phyloP scores from a whole-genome alignment of 805 yeast genomes.

The Saturnispora diversa region DNA sequence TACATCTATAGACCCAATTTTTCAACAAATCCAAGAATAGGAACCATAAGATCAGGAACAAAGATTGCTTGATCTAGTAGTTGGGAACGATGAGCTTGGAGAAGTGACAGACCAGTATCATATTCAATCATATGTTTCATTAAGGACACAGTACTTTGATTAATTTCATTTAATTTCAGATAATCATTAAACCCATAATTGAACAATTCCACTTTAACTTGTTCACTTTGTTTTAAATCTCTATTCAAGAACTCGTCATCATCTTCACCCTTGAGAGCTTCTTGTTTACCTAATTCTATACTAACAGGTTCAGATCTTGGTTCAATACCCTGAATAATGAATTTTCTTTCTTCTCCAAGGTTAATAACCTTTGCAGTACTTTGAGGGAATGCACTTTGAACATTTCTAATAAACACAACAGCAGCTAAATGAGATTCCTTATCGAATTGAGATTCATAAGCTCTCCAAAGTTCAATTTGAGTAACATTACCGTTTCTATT shows the following conservation, averaged over 20 bases:
- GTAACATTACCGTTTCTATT: conserved; percentile 76
- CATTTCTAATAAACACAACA: conserved; percentile 93
- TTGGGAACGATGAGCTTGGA: conserved; percentile 26
- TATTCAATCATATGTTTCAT: conserved; percentile 30
- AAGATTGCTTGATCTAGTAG: conserved; percentile 28
- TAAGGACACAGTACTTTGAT: conserved; percentile 31
- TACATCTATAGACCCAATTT: conserved; percentile 1
- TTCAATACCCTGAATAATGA: conserved; percentile 88
- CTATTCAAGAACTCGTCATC: conserved; percentile 13
- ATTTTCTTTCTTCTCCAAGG: conserved; percentile 55
- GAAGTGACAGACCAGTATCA: conserved; percentile 28
- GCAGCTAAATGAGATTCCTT: conserved; percentile 73
- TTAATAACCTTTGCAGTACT: conserved; percentile 91
- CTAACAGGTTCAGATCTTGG: conserved; percentile 62
- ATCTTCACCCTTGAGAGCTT: conserved; percentile 25
- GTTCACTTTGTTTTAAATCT: conserved; percentile 20
- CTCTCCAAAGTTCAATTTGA: conserved; percentile 91
- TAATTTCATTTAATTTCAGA: conserved; percentile 32
- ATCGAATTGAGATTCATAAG: conserved; percentile 83
- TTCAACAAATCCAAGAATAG: conserved; percentile 20
- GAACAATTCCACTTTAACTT: conserved; percentile 26
- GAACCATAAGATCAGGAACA: conserved; percentile 29
- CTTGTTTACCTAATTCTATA: conserved; percentile 37
- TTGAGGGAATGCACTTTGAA: conserved; percentile 76
- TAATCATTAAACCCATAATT: conserved; percentile 29